A percentile compares a stretch with the other conserved stretches of the same genome.
Evolutionary conservation across 2,329 filamentous ascomycete species (phyloP).

Genomic region (Cercospora sp.): DNA sequence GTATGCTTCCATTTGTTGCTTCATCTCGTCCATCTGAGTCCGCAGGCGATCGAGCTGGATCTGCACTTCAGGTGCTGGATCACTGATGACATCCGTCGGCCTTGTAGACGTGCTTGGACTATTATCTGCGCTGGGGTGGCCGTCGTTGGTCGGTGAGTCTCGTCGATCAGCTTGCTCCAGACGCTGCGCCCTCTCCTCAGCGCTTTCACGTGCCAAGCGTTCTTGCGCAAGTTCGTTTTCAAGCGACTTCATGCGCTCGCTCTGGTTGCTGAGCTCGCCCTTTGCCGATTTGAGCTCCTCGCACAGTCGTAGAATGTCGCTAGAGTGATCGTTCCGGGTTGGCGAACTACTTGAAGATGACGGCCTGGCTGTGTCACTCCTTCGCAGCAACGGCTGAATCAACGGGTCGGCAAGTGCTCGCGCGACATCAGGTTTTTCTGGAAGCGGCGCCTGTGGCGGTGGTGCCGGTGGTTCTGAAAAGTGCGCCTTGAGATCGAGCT

Average conservation of each 20-base stretch:
- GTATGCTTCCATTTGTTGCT: slow-evolving; percentile 75
- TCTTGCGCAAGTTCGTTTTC: slow-evolving; percentile 78
- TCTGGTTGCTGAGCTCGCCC: slow-evolving; percentile 83
- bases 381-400: slow-evolving; percentile 65
- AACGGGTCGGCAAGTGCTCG: slow-evolving; percentile 49
- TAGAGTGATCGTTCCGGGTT: slow-evolving; percentile 59
- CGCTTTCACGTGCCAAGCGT: slow-evolving; percentile 74
- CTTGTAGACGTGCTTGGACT: slow-evolving; percentile 17
- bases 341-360: slow-evolving; percentile 58
- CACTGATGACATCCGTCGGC: not conserved
- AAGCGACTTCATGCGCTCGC: slow-evolving; percentile 73
- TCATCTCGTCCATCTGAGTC: slow-evolving; percentile 76
- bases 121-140: slow-evolving; percentile 20
- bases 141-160: slow-evolving; percentile 33
- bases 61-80: slow-evolving; percentile 55
- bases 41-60: slow-evolving; percentile 74
- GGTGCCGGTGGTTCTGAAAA: slow-evolving; percentile 94
- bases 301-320: slow-evolving; percentile 79
- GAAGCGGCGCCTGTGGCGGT: slow-evolving; percentile 87
- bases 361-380: slow-evolving; percentile 72
- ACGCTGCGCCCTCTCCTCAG: slow-evolving; percentile 76
- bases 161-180: slow-evolving; percentile 61
- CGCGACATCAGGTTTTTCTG: slow-evolving; percentile 81
- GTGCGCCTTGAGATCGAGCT: slow-evolving; percentile 73
- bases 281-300: slow-evolving; percentile 82